Percentiles rank a stretch among this genome's conserved stretches.
These are phyloP conservation scores for Calonectria henricotiae DNA, from an alignment of 2,329 filamentous ascomycete genomes.

Conservation along the genomic window DNA sequence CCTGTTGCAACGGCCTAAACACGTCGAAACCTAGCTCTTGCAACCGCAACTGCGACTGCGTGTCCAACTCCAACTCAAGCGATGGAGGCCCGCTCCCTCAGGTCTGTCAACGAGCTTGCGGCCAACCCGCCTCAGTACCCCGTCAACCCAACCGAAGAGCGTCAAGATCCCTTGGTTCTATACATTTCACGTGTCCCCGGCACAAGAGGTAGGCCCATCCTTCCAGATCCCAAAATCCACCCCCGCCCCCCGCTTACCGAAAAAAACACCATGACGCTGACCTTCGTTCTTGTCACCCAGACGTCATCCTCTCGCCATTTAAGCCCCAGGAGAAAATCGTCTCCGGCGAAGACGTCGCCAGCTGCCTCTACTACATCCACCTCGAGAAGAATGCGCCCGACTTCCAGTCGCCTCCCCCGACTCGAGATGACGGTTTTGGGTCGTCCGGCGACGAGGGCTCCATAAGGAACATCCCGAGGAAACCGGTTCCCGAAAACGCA, in stretches of 20 bases:
- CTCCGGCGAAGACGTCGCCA: conserved; percentile 87
- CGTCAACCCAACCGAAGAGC: conserved; percentile 79
- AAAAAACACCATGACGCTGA: conserved; percentile 41
- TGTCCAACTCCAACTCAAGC: conserved; percentile 11
- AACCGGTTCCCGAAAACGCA: conserved; percentile 64
- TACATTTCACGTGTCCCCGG: conserved; percentile 97
- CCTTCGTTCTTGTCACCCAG: conserved; percentile 62
- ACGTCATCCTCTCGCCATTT: conserved; percentile 92
- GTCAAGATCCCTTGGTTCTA: conserved; percentile 81
- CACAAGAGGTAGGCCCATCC: conserved; percentile 78
- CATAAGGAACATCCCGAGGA: conserved; percentile 67
- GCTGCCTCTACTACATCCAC: conserved; percentile 93
- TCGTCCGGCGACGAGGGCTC: conserved; percentile 65
- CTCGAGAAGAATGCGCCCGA: conserved; percentile 73
- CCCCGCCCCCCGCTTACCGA: conserved; percentile 29
- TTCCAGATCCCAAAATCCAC: conserved; percentile 3
- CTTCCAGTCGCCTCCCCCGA: conserved; percentile 52
- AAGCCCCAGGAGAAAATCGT: conserved; percentile 93
- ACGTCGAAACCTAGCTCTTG: conserved; percentile 7
- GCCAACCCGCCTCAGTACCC: conserved; percentile 91
- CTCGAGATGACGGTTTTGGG: conserved; percentile 55
- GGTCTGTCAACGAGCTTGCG: conserved; percentile 84
- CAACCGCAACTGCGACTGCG: conserved; percentile 34
- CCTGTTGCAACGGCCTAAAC: neutral
- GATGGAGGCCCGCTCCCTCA: conserved; percentile 88